These are phyloP conservation scores for Trichoderma citrinoviride DNA, from an alignment of 2,329 filamentous ascomycete genomes.

Conservation along the genomic window DNA sequence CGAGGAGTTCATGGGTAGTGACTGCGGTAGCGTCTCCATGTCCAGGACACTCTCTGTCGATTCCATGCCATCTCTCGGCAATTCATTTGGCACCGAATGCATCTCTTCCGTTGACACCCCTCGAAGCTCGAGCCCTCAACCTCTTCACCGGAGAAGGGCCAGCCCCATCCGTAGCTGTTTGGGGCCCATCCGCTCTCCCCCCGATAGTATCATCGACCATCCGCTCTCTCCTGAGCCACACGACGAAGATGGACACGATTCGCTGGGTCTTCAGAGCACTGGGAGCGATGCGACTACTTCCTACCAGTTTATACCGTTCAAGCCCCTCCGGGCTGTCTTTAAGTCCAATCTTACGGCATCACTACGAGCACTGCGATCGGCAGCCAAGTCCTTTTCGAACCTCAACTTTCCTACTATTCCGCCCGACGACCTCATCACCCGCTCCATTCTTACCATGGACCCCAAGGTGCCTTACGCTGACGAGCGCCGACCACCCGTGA, in stretches of 20 bases:
- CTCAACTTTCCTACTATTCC: conserved; percentile 63
- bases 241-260: conserved; percentile 31
- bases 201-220: conserved; percentile 51
- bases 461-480: conserved; percentile 65
- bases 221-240: conserved; percentile 45
- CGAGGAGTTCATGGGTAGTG: conserved; percentile 49
- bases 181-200: conserved; percentile 55
- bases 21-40: conserved; percentile 43
- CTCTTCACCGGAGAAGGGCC: conserved; percentile 34
- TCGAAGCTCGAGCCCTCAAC: conserved; percentile 37
- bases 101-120: conserved; percentile 52
- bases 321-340: conserved; percentile 57
- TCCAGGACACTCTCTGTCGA: conserved; percentile 58
- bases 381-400: conserved; percentile 61
- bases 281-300: conserved; percentile 33
- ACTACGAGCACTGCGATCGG: conserved; percentile 60
- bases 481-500: conserved; percentile 60
- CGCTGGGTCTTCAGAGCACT: not conserved
- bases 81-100: conserved; percentile 51
- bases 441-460: conserved; percentile 66
- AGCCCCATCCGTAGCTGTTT: conserved; percentile 48
- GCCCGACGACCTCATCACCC: conserved; percentile 64
- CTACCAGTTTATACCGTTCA: conserved; percentile 42
- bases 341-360: conserved; percentile 69
- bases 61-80: conserved; percentile 59